Evolutionary conservation across 257 asterid species (phyloP).

Genomic region (Solanum appendiculatum): DNA sequence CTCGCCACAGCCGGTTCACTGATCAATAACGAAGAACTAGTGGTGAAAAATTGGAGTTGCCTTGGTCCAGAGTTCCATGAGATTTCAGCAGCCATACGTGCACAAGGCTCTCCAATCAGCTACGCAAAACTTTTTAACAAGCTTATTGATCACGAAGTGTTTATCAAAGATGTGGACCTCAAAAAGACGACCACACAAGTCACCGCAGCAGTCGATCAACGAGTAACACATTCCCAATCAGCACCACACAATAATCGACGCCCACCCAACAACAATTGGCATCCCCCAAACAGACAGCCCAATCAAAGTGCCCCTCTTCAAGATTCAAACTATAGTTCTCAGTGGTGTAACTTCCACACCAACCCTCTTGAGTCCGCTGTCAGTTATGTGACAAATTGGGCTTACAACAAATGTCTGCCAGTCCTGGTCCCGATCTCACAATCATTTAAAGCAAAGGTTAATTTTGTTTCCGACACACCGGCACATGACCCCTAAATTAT

Average conservation of each 20-base stretch:
- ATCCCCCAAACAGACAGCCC: background rate
- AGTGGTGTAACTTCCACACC: background rate
- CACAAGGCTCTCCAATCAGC: background rate
- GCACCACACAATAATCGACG: background rate
- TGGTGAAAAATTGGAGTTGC: background rate
- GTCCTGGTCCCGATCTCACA: background rate
- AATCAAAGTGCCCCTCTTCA: background rate
- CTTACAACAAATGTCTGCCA: background rate
- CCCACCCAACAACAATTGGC: background rate
- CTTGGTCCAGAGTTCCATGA: background rate
- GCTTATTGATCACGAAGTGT: background rate
- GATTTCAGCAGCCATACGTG: background rate
- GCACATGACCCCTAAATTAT: background rate
- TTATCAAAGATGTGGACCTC: background rate
- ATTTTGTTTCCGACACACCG: background rate
- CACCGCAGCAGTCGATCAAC: background rate
- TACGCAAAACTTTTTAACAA: background rate
- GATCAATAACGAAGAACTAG: no score
- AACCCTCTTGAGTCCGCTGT: background rate
- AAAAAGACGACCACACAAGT: background rate
- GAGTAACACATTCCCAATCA: background rate
- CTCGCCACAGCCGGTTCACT: no score
- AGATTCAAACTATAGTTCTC: background rate
- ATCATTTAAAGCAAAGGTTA: background rate
- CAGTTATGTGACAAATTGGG: background rate